phyloP scores from a whole-genome alignment of 2,329 filamentous ascomycete genomes.

The Trichoderma hamatum region DNA sequence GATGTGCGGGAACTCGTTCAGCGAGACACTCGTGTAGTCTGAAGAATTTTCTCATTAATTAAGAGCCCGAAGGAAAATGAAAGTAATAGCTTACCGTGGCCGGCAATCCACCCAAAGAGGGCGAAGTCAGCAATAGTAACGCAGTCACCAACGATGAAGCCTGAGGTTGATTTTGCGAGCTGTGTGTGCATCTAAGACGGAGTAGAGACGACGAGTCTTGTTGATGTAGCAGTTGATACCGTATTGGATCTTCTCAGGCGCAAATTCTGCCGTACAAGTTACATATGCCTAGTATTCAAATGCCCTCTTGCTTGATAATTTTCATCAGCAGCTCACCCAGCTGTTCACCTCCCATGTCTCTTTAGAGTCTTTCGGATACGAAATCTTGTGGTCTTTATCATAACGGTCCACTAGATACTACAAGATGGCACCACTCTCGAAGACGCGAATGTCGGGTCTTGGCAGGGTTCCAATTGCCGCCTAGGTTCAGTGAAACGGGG shows the following conservation, averaged over 20 bases:
- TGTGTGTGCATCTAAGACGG: conserved; percentile 75
- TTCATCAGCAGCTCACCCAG: conserved; percentile 67
- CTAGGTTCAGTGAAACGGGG: too few relatives aligned
- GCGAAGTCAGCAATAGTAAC: conserved; percentile 79
- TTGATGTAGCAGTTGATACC: conserved; percentile 80
- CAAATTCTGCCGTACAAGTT: conserved; percentile 69
- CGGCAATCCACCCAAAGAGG: conserved; percentile 75
- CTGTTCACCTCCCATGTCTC: conserved; percentile 81
- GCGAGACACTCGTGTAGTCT: too few relatives aligned
- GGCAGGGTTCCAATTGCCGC: too few relatives aligned
- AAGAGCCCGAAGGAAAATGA: too few relatives aligned
- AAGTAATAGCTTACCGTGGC: conserved; percentile 45
- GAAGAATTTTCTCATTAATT: too few relatives aligned
- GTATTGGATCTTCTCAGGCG: conserved; percentile 80
- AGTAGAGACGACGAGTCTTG: conserved; percentile 81
- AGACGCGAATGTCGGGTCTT: conserved; percentile 73
- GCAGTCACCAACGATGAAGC: conserved; percentile 68
- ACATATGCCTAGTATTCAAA: neutral
- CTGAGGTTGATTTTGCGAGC: conserved; percentile 58
- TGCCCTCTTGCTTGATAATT: neutral
- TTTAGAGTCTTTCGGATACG: conserved; percentile 70
- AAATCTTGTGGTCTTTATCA: conserved; percentile 80
- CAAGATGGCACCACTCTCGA: conserved; percentile 82
- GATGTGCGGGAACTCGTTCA: too few relatives aligned
- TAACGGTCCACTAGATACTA: conserved; percentile 83